phyloP scores from a whole-genome alignment of 371 early-diverging fungal species.

The Rhizopus sp. region DNA sequence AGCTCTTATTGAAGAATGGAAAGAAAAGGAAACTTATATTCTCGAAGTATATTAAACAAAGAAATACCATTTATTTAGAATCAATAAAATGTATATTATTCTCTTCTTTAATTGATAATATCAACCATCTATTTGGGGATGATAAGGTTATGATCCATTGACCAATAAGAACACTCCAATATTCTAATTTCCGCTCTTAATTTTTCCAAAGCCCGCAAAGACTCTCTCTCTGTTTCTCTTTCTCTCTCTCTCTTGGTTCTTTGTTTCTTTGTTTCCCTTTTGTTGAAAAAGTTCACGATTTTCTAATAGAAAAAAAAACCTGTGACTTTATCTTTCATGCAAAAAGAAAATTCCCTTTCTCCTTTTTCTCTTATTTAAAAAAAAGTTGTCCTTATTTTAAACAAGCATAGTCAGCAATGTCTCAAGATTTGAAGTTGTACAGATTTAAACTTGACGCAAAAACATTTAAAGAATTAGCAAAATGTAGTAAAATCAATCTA shows the following conservation, averaged over 20 bases:
- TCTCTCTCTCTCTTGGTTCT: background rate
- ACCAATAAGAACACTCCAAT: too few species aligned
- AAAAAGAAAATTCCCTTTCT: background rate
- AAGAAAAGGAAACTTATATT: constrained; percentile 89
- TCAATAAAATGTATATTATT: too few species aligned
- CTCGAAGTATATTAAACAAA: constrained; percentile 83
- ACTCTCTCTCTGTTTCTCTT: too few species aligned
- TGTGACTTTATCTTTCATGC: constrained; percentile 8
- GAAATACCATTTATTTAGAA: too few species aligned
- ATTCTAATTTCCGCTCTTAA: background rate
- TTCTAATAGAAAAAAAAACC: background rate
- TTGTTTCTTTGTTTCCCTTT: too few species aligned
- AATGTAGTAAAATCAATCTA: background rate
- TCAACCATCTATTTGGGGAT: too few species aligned
- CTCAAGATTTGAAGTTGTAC: background rate
- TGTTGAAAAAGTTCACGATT: too few species aligned
- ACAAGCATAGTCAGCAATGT: background rate
- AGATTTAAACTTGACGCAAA: constrained; percentile 1
- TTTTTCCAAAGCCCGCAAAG: background rate
- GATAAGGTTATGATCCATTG: too few species aligned
- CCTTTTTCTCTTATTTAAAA: background rate
- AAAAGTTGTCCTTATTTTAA: background rate
- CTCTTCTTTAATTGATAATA: too few species aligned
- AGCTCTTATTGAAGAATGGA: constrained; percentile 83
- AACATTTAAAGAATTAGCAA: constrained; percentile 1